phyloP scores from a whole-genome alignment of 805 yeast species.

The Metschnikowia hibisci region DNA sequence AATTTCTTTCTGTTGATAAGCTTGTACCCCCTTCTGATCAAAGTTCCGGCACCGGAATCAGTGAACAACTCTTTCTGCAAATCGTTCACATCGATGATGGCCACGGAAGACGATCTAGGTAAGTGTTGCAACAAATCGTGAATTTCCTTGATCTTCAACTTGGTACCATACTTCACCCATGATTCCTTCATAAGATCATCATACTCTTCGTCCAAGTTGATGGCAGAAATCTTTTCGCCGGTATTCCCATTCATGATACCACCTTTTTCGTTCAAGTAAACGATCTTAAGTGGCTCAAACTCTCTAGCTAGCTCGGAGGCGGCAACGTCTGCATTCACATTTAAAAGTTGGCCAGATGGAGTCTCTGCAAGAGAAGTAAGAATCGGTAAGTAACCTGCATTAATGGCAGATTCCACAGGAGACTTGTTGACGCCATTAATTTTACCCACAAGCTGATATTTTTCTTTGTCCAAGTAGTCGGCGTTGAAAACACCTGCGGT shows the following conservation, averaged over 20 bases:
- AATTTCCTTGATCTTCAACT: conserved; percentile 93
- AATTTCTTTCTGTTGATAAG: conserved; percentile 67
- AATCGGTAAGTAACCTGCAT: conserved; percentile 95
- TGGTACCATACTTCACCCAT: conserved; percentile 99
- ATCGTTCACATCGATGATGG: conserved; percentile 92
- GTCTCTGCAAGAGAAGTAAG: conserved; percentile 97
- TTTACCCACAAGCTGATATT: conserved; percentile 90
- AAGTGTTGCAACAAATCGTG: conserved; percentile 88
- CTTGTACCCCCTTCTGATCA: conserved; percentile 96
- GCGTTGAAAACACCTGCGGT: conserved; percentile 97
- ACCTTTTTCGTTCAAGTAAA: conserved; percentile 95
- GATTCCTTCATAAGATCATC: conserved; percentile 85
- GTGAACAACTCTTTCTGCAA: conserved; percentile 96
- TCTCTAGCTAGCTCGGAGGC: conserved; percentile 97
- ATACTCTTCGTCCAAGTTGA: conserved; percentile 94
- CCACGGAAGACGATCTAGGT: conserved; percentile 97
- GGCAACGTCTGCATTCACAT: conserved; percentile 98
- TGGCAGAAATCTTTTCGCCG: conserved; percentile 82
- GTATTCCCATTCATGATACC: conserved; percentile 92
- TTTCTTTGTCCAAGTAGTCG: conserved; percentile 82
- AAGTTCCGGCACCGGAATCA: conserved; percentile 98
- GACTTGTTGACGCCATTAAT: conserved; percentile 82
- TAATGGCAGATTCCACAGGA: conserved; percentile 88
- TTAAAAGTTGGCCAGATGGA: conserved; percentile 90
- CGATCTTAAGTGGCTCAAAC: conserved; percentile 94